A percentile compares a stretch with the other conserved stretches of the same genome.
Evolutionary conservation across 169 alveolate species (phyloP).

Genomic region (Cryptosporidium felis): DNA sequence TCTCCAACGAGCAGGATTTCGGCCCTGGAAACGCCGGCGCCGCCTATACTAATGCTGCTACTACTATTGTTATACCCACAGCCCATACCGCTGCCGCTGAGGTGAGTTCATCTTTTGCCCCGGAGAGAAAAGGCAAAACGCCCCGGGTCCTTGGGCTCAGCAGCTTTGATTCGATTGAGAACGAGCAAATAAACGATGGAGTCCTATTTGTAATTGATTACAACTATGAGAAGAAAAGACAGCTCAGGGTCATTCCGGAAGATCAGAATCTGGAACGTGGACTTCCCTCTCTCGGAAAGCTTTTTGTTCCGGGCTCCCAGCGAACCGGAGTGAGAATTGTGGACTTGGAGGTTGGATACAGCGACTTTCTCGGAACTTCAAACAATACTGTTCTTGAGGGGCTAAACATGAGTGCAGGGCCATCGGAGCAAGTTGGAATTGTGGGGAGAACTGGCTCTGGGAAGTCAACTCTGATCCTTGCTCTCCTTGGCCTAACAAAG

Average conservation of each 20-base stretch:
- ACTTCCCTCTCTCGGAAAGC: neutral
- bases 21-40: no score
- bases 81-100: neutral
- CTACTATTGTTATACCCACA: no score
- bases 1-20: neutral
- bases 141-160: neutral
- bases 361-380: conserved; percentile 2
- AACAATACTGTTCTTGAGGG: conserved; percentile 3
- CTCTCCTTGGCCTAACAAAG: conserved; percentile 74
- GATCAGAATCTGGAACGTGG: neutral
- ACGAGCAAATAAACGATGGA: neutral
- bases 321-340: conserved; percentile 42
- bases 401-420: conserved; percentile 72
- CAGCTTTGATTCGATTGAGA: neutral
- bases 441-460: conserved; percentile 80
- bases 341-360: conserved; percentile 53
- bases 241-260: neutral
- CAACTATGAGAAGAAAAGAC: neutral
- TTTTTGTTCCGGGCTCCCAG: neutral
- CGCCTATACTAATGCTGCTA: no score
- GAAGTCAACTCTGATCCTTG: conserved; percentile 74
- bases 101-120: neutral
- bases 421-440: conserved; percentile 74
- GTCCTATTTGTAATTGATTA: neutral
- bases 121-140: neutral